Base-by-base conservation (phyloP, 768 basidiomycete genomes). In the Suillus hirtellus region DNA sequence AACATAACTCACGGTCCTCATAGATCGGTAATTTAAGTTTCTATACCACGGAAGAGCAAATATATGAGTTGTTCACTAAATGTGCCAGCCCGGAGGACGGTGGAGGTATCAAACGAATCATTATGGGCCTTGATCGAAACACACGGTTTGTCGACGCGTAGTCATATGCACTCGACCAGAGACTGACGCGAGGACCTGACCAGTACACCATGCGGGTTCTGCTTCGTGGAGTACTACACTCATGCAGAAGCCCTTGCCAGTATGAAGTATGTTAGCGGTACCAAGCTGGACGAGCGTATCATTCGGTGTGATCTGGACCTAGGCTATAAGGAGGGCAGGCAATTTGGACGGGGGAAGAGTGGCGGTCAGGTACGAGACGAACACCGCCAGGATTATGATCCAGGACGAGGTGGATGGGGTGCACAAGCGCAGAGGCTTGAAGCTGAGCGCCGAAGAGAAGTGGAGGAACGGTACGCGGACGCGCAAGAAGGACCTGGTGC, bases 291-390 rank as follows among this genome's bases (percentile, higher is more conserved):
- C 76, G 97, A 99, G 77, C 91, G 97, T 40, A 93, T 99, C 69
- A 96, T 99, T 66, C 91, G 97, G 54, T 98, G 96, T 72, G 97
- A 99, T 80, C 80, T 99, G 71, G 97, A 99, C 80, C 82, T 95
- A 34, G 97, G 97, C 7, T 99, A 98, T 78, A 88, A 88, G 72
- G 97, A 99, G 72, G 96, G 96, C 15, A 82, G 97, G 65, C 97
- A 99, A 76, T 99, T 98, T 66, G 97, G 97, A 37, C 82, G 97
- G 65, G 97, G 97, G 34, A 98, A 96, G 77, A 96, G 93, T 67
- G 97, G 97, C 38, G 97, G 97, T 3, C 96, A 97, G 81, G 86
- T 96, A 59, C 85, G 96, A 68, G 97, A 99, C 72, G 97, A 99
- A 72, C 97, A 97, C 74, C 80, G 97, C 66, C 90, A 96, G 72